Evolutionary conservation across 108 stramenopile species (phyloP), one percentile per base, ranked within the genome.

Genomic region (Cyclostephanos invisitatus): DNA sequence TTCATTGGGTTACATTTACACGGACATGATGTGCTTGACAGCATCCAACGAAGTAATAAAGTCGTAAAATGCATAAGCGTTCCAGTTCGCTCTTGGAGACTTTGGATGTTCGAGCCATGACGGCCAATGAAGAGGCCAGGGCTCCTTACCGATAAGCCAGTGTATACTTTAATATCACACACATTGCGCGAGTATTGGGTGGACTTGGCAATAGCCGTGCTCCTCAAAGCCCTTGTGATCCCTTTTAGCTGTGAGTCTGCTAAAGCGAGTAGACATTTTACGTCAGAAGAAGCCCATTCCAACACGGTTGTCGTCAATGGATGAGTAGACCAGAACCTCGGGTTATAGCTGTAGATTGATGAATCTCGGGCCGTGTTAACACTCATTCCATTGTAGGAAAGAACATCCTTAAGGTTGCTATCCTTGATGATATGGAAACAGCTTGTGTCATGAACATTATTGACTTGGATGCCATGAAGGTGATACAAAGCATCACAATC

Each of bases 401-500:
- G 62, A 7, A 64, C 62, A 21, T 79, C 67, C 29, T 83, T 83
- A 0, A 83, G 68, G 46, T 73, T 82, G 4, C 15, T 24, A 21
- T 63, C 62, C 24, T 68, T 56, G 22, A 79, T 14, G 44, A 68
- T 62, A 17, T 62, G 38, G 17, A 74, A 77, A 37, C 58, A 78
- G 15, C 60, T 68, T 24, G 82, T 83, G 54, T 78, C 73, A 66
- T 83, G 77, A n/a, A 83, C 54, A 64, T 75, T 74, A 9, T 74
- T 78, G 9, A 83, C 48, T 24, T 15, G 62, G 47, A 82, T 77
- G 1, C 76, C 81, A 28, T 70, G 68, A 7, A 46, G 67, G 66
- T 83, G 82, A 50, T 60, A 70, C 3, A 83, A 56, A 22, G 82
- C 82, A 78, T 83, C 82, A 27, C 64, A 74, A 50, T 78, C 82